Evolutionary conservation across 306 rosid species (phyloP).

Genomic region (Vigna radiata): DNA sequence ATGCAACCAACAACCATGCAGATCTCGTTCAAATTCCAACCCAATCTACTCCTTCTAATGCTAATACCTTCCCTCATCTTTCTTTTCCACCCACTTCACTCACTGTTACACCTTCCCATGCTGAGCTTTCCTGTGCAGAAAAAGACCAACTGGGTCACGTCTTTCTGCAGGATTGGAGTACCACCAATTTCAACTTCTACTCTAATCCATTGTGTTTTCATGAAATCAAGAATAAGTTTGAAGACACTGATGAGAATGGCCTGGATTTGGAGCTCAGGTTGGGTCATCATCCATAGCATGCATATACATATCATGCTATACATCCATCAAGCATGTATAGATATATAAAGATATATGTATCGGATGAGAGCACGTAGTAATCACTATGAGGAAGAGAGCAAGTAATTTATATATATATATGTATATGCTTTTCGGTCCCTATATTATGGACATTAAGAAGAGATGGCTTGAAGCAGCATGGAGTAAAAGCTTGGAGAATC

Average conservation of each 20-base stretch:
- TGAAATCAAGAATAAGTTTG: constrained; percentile 36
- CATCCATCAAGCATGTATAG: constrained; percentile 11
- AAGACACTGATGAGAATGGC: constrained; percentile 47
- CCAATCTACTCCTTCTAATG: constrained; percentile 36
- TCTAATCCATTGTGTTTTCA: constrained; percentile 23
- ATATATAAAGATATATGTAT: not conserved
- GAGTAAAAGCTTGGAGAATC: constrained; percentile 16
- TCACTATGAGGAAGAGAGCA: not conserved
- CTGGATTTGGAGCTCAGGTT: constrained; percentile 87
- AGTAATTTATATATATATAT: not conserved
- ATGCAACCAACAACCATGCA: constrained; percentile 1
- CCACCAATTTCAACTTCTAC: constrained; percentile 43
- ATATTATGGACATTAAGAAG: not conserved
- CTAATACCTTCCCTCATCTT: constrained; percentile 37
- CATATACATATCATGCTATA: not conserved
- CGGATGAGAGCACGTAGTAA: not conserved
- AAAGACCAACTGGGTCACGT: constrained; percentile 30
- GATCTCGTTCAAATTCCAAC: constrained; percentile 45
- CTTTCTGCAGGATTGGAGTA: constrained; percentile 54
- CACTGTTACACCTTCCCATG: constrained; percentile 28
- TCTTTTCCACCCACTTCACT: constrained; percentile 33
- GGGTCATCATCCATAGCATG: constrained; percentile 63
- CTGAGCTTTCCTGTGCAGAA: constrained; percentile 34
- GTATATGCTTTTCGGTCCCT: not conserved
- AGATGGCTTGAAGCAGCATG: constrained; percentile 17